Percentiles rank a stretch among this genome's conserved stretches.
Evolutionary conservation across 306 rosid species (phyloP).

Genomic region (Mucuna pruriens): DNA sequence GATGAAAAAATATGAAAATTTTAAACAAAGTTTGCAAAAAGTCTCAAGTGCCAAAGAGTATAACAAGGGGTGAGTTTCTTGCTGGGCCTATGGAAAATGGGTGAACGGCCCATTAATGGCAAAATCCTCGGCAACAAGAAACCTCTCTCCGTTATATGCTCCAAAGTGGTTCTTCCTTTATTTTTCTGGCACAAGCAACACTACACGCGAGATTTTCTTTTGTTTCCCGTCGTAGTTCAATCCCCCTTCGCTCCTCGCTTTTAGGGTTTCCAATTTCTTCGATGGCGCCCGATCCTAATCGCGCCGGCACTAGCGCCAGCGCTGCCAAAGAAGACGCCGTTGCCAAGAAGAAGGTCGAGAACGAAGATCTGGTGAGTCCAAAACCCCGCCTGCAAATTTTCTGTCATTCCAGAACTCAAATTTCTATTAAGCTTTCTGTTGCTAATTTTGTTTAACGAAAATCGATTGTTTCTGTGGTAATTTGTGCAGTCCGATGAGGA

Average conservation of each 20-base stretch:
- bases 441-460: no score
- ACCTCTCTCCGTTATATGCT: constrained; percentile 10
- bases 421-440: constrained; percentile 4
- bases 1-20: no score
- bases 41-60: no score
- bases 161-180: neutral
- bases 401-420: neutral
- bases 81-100: neutral
- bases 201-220: constrained; percentile 12
- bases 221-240: neutral
- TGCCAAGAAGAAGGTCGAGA: constrained; percentile 87
- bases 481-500: constrained; percentile 86
- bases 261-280: constrained; percentile 46
- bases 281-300: constrained; percentile 87
- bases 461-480: constrained; percentile 12
- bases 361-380: constrained; percentile 83
- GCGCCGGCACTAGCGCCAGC: constrained; percentile 55
- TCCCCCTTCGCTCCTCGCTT: neutral
- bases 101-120: constrained; percentile 20
- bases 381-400: neutral
- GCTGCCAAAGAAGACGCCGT: constrained; percentile 64
- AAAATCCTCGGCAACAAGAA: constrained; percentile 38
- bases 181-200: neutral
- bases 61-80: no score
- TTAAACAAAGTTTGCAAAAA: no score